These are phyloP conservation scores for Triangularia setosa DNA, from an alignment of 2,329 filamentous ascomycete genomes.

Conservation along the genomic window DNA sequence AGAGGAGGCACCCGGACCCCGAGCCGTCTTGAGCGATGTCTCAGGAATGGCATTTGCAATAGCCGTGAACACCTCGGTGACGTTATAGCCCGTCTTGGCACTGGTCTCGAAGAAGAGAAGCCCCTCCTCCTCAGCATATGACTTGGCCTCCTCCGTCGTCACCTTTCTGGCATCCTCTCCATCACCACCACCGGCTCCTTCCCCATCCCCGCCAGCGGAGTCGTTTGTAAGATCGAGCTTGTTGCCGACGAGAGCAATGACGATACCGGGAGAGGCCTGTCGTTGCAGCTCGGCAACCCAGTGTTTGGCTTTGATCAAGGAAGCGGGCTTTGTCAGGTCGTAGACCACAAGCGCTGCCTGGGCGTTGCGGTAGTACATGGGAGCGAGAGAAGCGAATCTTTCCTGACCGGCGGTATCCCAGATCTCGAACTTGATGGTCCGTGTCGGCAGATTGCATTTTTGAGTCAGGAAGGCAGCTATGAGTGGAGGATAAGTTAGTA, in stretches of 20 bases:
- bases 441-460: conserved; percentile 92
- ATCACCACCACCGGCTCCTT: conserved; percentile 51
- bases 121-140: conserved; percentile 91
- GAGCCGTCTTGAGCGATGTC: conserved; percentile 85
- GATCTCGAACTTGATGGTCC: conserved; percentile 92
- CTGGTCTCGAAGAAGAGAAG: conserved; percentile 97
- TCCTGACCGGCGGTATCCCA: conserved; percentile 99
- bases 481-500: conserved; percentile 6
- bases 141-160: conserved; percentile 82
- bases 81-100: conserved; percentile 92
- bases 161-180: conserved; percentile 79
- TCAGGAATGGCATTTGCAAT: conserved; percentile 98
- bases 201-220: conserved; percentile 43
- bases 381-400: conserved; percentile 90
- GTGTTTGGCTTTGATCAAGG: conserved; percentile 94
- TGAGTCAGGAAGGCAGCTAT: conserved; percentile 95
- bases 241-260: conserved; percentile 96
- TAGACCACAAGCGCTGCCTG: conserved; percentile 97
- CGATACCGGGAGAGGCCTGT: conserved; percentile 92
- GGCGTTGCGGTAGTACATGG: conserved; percentile 99
- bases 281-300: conserved; percentile 97
- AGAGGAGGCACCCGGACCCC: conserved; percentile 62
- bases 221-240: conserved; percentile 84
- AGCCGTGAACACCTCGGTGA: conserved; percentile 93
- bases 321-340: conserved; percentile 95